Evolutionary conservation across 2,329 filamentous ascomycete species (phyloP), one percentile per base, ranked within the genome.

Genomic region (Trichoderma afroharzianum): DNA sequence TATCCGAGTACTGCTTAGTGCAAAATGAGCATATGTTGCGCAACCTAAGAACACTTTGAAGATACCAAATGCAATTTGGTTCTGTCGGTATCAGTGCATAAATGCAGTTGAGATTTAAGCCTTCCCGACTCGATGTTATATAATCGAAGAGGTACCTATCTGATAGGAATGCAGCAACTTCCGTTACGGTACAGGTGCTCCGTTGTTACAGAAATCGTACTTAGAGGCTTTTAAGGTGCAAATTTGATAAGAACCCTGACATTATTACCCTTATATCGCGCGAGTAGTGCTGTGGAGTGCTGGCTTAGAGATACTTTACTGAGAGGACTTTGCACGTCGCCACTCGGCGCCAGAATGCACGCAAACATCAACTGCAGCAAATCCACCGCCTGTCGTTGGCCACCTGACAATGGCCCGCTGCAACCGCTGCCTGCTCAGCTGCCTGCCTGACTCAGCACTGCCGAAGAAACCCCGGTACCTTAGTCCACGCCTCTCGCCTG

Each of bases 371-470:
- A 47, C 18, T 47, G 55, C 55, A 58, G 32, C 55, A 32, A 30
- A 21, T 50, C 43, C 5, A 14, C 55, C 6, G 39, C 53, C n/a
- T 14, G 30, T n/a, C 43, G 30, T 53, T 68, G 71, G 67, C 71
- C 67, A 72, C 71, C 71, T 72, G 71, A 72, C 69, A 61, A 72
- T 21, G 61, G 26, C 26, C 47, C 47, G 28, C 67, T 39, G 63
- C 32, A 39, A 50, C 47, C 50, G 63, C 33, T 32, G 43, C 26
- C 24, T 63, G 67, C 58, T 70, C 67, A 70, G 66, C 50, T 71
- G 70, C 28, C 70, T 68, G 63, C 36, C 62, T 71, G 70, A 71
- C 53, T 71, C 70, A 71, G 53, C 71, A 70, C 11, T 70, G 50
- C 67, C 71, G 71, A 70, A 53, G 71, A 72, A 70, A 47, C 30